These are phyloP conservation scores for Apophysomyces trapeziformis DNA, from an alignment of 371 early-diverging fungal genomes.

Conservation along the genomic window DNA sequence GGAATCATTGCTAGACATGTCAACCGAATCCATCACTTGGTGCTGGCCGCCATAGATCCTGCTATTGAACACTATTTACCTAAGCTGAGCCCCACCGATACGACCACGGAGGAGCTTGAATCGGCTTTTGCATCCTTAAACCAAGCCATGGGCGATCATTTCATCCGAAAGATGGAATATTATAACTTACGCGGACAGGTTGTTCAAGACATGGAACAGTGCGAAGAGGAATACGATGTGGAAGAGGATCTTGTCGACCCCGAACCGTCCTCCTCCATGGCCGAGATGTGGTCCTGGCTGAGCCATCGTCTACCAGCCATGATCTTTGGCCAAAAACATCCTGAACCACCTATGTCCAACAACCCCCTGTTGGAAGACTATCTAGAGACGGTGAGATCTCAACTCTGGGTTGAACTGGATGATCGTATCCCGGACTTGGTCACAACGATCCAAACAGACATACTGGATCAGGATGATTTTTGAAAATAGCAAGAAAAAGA, in stretches of 20 bases:
- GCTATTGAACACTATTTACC: background rate
- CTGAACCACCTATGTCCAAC: background rate
- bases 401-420: slow-evolving; percentile 1
- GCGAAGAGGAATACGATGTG: background rate
- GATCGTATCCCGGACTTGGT: background rate
- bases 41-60: background rate
- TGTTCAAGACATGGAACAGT: background rate
- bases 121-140: background rate
- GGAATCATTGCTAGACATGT: slow-evolving; percentile 6
- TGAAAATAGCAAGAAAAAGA: background rate
- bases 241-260: background rate
- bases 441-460: background rate
- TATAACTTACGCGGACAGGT: background rate
- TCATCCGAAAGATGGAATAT: background rate
- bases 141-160: background rate
- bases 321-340: background rate
- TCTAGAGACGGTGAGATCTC: background rate
- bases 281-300: slow-evolving; percentile 7
- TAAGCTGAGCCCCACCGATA: background rate
- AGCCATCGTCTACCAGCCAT: background rate
- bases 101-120: background rate
- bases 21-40: background rate
- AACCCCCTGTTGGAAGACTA: background rate
- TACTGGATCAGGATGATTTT: background rate
- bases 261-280: background rate